Evolutionary conservation across 768 basidiomycete species (phyloP).

Genomic region (Tubosaeta sp.): DNA sequence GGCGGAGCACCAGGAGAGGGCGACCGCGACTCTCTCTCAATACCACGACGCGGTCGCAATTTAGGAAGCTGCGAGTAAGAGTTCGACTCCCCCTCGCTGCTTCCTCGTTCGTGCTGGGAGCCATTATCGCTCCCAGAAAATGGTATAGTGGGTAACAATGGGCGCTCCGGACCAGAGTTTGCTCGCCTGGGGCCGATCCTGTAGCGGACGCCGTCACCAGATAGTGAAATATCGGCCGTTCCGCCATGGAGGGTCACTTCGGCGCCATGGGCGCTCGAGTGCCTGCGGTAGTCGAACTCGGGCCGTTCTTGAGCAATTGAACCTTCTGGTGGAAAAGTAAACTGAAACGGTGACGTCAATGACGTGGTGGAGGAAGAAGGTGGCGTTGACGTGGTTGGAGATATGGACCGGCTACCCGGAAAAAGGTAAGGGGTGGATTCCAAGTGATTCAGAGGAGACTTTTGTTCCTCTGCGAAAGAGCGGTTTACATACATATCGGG

Average conservation of each 20-base stretch:
- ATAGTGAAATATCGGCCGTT: constrained; percentile 64
- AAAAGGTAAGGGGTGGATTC: constrained; percentile 58
- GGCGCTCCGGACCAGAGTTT: constrained; percentile 46
- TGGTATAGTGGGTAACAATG: constrained; percentile 44
- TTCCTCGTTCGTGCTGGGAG: constrained; percentile 48
- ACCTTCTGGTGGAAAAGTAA: constrained; percentile 54
- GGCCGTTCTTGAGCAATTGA: constrained; percentile 49
- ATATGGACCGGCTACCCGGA: constrained; percentile 66
- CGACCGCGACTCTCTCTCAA: constrained; percentile 44
- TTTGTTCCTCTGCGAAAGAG: constrained; percentile 53
- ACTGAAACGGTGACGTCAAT: constrained; percentile 64
- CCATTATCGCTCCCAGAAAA: constrained; percentile 49
- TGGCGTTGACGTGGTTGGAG: constrained; percentile 60
- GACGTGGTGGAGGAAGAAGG: constrained; percentile 58
- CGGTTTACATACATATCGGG: constrained; percentile 47
- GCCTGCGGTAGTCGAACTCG: constrained; percentile 66
- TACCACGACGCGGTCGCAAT: constrained; percentile 45
- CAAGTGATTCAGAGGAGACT: constrained; percentile 46
- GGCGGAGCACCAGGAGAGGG: constrained; percentile 44
- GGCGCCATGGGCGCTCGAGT: constrained; percentile 46
- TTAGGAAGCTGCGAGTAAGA: constrained; percentile 39
- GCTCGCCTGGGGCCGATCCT: constrained; percentile 48
- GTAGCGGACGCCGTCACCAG: constrained; percentile 58
- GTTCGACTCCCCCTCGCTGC: constrained; percentile 53
- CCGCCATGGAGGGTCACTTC: constrained; percentile 72